phyloP scores from a whole-genome alignment of 768 basidiomycete species.

The Suillus paluster region DNA sequence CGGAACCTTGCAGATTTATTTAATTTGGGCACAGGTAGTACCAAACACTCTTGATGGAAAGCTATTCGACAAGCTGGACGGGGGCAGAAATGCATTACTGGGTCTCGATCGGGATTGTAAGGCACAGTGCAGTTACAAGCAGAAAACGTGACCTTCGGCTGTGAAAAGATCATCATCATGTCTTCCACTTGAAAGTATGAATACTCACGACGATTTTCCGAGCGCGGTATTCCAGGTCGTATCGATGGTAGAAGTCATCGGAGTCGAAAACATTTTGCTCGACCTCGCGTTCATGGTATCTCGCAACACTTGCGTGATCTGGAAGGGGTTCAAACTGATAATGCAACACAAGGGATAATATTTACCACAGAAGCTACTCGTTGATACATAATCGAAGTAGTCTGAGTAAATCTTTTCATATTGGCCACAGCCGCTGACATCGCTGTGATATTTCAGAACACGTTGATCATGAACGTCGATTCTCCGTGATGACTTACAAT shows the following conservation, averaged over 20 bases:
- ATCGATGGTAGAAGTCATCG: conserved; percentile 53
- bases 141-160: conserved; percentile 46
- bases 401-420: conserved; percentile 58
- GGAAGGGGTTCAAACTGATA: neutral
- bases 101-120: conserved; percentile 48
- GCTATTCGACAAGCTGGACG: conserved; percentile 49
- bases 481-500: conserved; percentile 44
- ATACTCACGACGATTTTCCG: conserved; percentile 41
- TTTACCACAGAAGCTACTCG: conserved; percentile 51
- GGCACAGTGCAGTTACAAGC: conserved; percentile 52
- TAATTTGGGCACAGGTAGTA: conserved; percentile 29
- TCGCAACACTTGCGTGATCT: conserved; percentile 42
- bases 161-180: neutral
- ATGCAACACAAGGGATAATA: neutral
- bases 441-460: conserved; percentile 32
- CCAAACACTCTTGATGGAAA: conserved; percentile 55
- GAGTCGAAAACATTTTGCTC: conserved; percentile 45
- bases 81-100: conserved; percentile 61
- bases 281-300: conserved; percentile 43
- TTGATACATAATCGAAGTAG: conserved; percentile 50
- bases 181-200: conserved; percentile 1
- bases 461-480: neutral
- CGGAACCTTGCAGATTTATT: conserved; percentile 16
- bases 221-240: conserved; percentile 41
- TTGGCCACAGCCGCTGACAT: conserved; percentile 41